Conservation (phyloP, 192 early-diverging fungal genomes). For the Spizellomyces sp. region DNA sequence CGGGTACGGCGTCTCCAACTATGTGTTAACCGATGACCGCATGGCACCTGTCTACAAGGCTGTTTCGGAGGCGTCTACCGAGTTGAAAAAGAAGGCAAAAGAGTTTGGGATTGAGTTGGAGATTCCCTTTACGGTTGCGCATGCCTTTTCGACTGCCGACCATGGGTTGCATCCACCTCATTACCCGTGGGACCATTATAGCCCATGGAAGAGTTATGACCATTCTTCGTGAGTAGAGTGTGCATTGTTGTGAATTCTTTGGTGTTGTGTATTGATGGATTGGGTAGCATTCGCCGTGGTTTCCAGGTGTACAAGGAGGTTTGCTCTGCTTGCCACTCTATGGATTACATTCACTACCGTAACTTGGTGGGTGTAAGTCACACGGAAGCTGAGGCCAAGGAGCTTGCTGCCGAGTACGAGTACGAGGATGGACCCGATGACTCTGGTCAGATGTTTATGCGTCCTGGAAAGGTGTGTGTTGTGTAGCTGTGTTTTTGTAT, state of each 20-base stretch:
- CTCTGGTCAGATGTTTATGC: slow-evolving; percentile 84
- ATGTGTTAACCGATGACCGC: slow-evolving; percentile 48
- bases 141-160: slow-evolving; percentile 77
- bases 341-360: slow-evolving; percentile 91
- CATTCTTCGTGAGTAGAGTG: slow-evolving; percentile 76
- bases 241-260: slow-evolving; percentile 3
- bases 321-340: slow-evolving; percentile 95
- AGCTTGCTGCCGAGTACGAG: slow-evolving; percentile 90
- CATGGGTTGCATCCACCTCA: slow-evolving; percentile 90
- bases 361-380: slow-evolving; percentile 95
- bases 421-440: slow-evolving; percentile 95
- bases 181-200: slow-evolving; percentile 87
- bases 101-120: slow-evolving; percentile 37
- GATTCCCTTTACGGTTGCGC: slow-evolving; percentile 45
- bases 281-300: slow-evolving; percentile 89
- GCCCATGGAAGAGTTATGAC: slow-evolving; percentile 84
- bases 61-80: slow-evolving; percentile 3
- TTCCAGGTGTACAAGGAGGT: slow-evolving; percentile 99
- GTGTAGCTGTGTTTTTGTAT: neutral
- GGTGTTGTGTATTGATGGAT: slow-evolving; percentile 1
- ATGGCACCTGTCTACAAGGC: slow-evolving; percentile 19
- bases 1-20: slow-evolving; percentile 45
- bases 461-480: slow-evolving; percentile 78
- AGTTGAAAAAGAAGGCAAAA: slow-evolving; percentile 30
- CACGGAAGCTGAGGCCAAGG: slow-evolving; percentile 89